These are phyloP conservation scores for Lachancea dasiensis DNA, from an alignment of 805 yeast species.

Conservation along the genomic window DNA sequence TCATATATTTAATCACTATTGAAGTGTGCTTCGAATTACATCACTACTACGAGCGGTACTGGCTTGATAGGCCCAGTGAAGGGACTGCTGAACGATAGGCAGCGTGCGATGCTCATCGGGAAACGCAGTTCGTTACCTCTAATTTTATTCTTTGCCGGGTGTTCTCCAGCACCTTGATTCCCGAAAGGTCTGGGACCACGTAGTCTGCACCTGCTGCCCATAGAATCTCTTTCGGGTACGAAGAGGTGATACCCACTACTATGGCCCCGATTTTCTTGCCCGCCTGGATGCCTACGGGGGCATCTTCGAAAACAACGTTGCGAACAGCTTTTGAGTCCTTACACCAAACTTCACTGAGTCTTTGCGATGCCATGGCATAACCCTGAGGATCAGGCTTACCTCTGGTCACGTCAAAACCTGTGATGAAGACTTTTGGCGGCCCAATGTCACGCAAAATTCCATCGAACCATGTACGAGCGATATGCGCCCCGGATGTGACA, in stretches of 20 bases:
- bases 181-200: conserved; percentile 59
- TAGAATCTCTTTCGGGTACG: conserved; percentile 57
- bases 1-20: conserved; percentile 72
- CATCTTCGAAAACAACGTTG: conserved; percentile 73
- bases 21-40: conserved; percentile 79
- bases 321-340: conserved; percentile 22
- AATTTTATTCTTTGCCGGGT: conserved; percentile 12
- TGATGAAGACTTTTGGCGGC: conserved; percentile 67
- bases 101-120: background rate
- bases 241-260: conserved; percentile 70
- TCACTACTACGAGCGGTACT: conserved; percentile 59
- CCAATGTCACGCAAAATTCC: conserved; percentile 44
- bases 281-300: conserved; percentile 75
- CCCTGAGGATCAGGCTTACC: conserved; percentile 86
- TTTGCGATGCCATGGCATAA: conserved; percentile 50
- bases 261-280: conserved; percentile 74
- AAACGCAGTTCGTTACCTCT: conserved; percentile 8
- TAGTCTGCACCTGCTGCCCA: conserved; percentile 71
- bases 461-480: conserved; percentile 70
- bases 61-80: conserved; percentile 3
- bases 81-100: background rate
- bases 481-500: conserved; percentile 73
- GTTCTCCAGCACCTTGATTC: conserved; percentile 17
- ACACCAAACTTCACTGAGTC: conserved; percentile 39
- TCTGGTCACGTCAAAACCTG: conserved; percentile 62